Percentiles rank a stretch among this genome's conserved stretches.
phyloP scores from a whole-genome alignment of 352 stramenopile species.

The Phytophthora vignae region DNA sequence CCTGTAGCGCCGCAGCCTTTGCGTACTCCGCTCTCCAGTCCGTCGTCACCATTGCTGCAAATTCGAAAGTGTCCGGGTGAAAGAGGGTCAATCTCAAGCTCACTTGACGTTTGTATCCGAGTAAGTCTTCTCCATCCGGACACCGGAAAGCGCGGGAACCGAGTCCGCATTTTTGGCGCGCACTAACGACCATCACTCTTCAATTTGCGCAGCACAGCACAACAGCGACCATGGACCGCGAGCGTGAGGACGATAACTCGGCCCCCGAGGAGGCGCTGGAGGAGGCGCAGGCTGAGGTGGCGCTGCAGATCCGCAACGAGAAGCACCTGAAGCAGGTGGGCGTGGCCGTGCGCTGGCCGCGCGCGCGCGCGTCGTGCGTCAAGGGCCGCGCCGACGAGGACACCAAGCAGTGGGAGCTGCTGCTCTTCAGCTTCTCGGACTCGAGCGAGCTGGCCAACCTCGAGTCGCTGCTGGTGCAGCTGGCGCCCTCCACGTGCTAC shows the following conservation, averaged over 20 bases:
- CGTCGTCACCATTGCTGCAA: conserved; percentile 10
- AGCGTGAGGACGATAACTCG: conserved; percentile 23
- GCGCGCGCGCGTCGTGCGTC: conserved; percentile 76
- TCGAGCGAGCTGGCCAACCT: conserved; percentile 86
- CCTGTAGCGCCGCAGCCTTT: conserved; percentile 26
- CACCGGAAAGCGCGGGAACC: conserved; percentile 39
- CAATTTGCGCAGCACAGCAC: conserved; percentile 12
- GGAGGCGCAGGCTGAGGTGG: conserved; percentile 64
- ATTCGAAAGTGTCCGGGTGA: conserved; percentile 2
- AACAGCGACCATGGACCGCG: conserved; percentile 24
- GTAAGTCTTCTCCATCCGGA: conserved; percentile 15
- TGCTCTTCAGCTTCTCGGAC: conserved; percentile 85
- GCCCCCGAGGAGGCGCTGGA: conserved; percentile 21
- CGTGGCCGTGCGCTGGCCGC: conserved; percentile 76
- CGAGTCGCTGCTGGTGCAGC: conserved; percentile 85
- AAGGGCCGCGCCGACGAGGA: conserved; percentile 76
- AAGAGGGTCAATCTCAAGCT: conserved; percentile 7
- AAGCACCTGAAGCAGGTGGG: conserved; percentile 88
- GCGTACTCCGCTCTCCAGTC: conserved; percentile 36
- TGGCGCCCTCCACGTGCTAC: conserved; percentile 80
- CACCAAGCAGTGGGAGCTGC: conserved; percentile 86
- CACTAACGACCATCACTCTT: conserved; percentile 24
- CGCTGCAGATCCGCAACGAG: conserved; percentile 80
- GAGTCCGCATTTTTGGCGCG: conserved; percentile 7
- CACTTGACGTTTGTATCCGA: not conserved